phyloP scores from a whole-genome alignment of 1,284 basidiomycete species.

The Moniliella sp. region DNA sequence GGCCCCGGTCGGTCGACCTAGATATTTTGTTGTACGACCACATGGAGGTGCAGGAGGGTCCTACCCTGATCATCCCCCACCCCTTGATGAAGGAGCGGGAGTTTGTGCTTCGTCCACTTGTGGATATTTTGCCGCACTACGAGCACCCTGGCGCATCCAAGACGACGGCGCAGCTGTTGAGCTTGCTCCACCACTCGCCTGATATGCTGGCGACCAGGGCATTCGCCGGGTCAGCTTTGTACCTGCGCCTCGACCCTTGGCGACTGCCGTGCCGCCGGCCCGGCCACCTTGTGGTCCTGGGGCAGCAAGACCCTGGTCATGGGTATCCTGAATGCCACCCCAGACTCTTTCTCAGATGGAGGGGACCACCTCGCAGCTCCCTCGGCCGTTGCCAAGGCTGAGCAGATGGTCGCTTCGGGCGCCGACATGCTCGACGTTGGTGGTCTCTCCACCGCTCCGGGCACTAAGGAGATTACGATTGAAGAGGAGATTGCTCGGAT shows the following conservation, averaged over 20 bases:
- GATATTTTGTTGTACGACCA: conserved; percentile 66
- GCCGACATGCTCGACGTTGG: conserved; percentile 74
- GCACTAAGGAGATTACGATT: conserved; percentile 11
- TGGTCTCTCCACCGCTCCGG: conserved; percentile 50
- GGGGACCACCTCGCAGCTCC: conserved; percentile 40
- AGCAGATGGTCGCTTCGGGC: conserved; percentile 14
- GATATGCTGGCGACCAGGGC: conserved; percentile 9
- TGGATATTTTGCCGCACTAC: conserved; percentile 40
- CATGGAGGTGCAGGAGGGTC: conserved; percentile 41
- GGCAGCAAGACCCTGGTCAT: conserved; percentile 49
- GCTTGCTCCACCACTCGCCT: conserved; percentile 13
- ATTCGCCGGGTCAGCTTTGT: conserved; percentile 9
- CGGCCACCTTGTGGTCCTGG: no score
- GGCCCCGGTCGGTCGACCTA: conserved; percentile 78
- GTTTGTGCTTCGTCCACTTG: conserved; percentile 69
- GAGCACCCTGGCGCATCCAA: conserved; percentile 24
- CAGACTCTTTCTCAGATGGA: conserved; percentile 91
- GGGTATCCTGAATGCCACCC: conserved; percentile 82
- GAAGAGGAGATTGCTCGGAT: conserved; percentile 50
- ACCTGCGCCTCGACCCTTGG: not conserved
- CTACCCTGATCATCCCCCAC: conserved; percentile 63
- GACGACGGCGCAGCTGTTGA: conserved; percentile 17
- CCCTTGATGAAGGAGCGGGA: conserved; percentile 59
- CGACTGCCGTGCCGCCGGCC: no score
- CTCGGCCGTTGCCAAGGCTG: conserved; percentile 12